Conservation (phyloP, 192 early-diverging fungal species). For the Geosiphon pyriformis region DNA sequence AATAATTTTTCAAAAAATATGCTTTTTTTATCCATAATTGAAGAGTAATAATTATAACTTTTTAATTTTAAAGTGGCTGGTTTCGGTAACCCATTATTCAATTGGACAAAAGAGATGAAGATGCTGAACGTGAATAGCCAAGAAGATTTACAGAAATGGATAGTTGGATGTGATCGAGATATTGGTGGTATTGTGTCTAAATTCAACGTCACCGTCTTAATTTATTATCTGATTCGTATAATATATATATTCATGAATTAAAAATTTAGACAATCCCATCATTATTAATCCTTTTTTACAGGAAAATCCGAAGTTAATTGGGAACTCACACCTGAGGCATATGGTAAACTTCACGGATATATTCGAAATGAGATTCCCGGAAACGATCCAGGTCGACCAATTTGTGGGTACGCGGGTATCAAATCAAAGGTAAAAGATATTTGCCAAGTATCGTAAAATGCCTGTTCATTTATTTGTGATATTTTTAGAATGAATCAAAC, state of each 20-base stretch:
- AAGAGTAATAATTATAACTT: slow-evolving; percentile 8
- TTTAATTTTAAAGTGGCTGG: neutral
- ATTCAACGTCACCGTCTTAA: no score
- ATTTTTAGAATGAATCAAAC: neutral
- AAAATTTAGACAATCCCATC: no score
- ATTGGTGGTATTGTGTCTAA: slow-evolving; percentile 80
- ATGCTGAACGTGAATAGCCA: slow-evolving; percentile 61
- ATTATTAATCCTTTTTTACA: slow-evolving; percentile 23
- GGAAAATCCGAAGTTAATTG: slow-evolving; percentile 71
- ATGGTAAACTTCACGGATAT: slow-evolving; percentile 72
- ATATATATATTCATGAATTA: no score
- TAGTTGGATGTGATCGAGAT: slow-evolving; percentile 85
- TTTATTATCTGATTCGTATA: no score
- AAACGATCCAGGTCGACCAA: slow-evolving; percentile 49
- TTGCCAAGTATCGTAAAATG: no score
- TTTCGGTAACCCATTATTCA: slow-evolving; percentile 3
- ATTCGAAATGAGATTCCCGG: slow-evolving; percentile 75
- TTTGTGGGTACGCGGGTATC: slow-evolving; percentile 90
- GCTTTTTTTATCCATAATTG: no score
- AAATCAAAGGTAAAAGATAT: slow-evolving; percentile 56
- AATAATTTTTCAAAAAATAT: neutral
- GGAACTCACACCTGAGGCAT: slow-evolving; percentile 58
- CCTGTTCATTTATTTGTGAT: no score
- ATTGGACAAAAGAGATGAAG: slow-evolving; percentile 66
- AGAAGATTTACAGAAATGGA: slow-evolving; percentile 68